Base-by-base conservation (phyloP, 2,329 filamentous ascomycete genomes). In the Ophiocordyceps sinensis region DNA sequence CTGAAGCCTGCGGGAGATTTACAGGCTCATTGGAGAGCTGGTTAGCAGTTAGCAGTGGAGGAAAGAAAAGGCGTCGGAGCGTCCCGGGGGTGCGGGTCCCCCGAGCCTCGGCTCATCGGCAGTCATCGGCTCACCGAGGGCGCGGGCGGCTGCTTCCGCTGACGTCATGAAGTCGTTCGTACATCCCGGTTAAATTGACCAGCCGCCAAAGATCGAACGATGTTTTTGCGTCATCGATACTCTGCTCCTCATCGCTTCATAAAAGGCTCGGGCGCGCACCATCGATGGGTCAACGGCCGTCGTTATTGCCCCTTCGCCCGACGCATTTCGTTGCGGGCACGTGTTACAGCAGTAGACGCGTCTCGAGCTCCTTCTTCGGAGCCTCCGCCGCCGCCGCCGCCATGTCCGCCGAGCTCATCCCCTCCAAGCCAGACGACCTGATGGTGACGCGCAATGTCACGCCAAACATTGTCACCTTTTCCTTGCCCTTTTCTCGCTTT, bases 401-500 rank as follows among this genome's bases (percentile, higher is more conserved):
- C 26, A 81, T 81, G 75, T 74, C 75, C 42, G 66, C 68, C 8
- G 73, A 77, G 53, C 72, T 85, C 42, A 71, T 84, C 43, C 81
- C 82, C 5, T 53, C 64, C 14, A 79, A 89, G 52, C 87, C 88
- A 12, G 73, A 78, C 15, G 77, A 85, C 54, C 79, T 91, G 47
- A 93, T 94, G 82, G 85, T 94, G 45, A 89, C 94, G 54, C 84
- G 89, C 47, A 74, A 87, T 51, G 65, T 96, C 51, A 85, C 83
- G 2, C 82, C 85, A 13, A 79, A 82, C 49, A 73, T 94, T 47
- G 77, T 76, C 35, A 93, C 82, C 12, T 71, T 87, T 51, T 88
- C 83, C 10, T 73, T 87, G 2, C 91, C 91, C 8, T 98, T 98
- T 63, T 62, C 75, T 40, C 83, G 91, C 37, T 84, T 85, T 53